These are phyloP conservation scores for Porodaedalea pini DNA, from an alignment of 1,284 basidiomycete genomes.

Conservation along the genomic window DNA sequence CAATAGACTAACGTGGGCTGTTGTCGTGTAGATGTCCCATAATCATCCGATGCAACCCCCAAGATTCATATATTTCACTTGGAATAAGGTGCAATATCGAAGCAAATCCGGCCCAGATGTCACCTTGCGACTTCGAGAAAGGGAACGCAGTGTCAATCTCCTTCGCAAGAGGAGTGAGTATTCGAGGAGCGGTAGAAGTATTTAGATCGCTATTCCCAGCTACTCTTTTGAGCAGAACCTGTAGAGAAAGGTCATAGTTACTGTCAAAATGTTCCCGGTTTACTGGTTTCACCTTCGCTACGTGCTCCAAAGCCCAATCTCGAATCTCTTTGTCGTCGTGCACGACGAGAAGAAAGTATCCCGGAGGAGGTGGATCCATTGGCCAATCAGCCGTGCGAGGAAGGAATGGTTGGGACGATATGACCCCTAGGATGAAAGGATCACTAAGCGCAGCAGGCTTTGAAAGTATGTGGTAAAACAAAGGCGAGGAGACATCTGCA, in stretches of 20 bases:
- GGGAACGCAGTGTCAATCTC: constrained; percentile 8
- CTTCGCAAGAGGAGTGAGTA: neutral
- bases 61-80: constrained; percentile 36
- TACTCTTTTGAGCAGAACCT: constrained; percentile 33
- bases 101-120: constrained; percentile 49
- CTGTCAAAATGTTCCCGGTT: constrained; percentile 41
- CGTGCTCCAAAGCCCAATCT: constrained; percentile 54
- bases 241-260: constrained; percentile 44
- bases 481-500: constrained; percentile 41
- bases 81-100: constrained; percentile 53
- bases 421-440: constrained; percentile 42
- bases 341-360: constrained; percentile 57
- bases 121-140: neutral
- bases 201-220: constrained; percentile 16
- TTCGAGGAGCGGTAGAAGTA: neutral
- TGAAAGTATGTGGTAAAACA: constrained; percentile 64
- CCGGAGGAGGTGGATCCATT: constrained; percentile 51
- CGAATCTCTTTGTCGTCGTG: constrained; percentile 47
- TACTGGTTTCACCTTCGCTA: constrained; percentile 44
- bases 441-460: constrained; percentile 61
- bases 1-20: constrained; percentile 52
- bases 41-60: constrained; percentile 44
- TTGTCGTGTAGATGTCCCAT: constrained; percentile 60
- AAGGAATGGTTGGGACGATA: constrained; percentile 41
- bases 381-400: constrained; percentile 48